Evolutionary conservation across 208 protist genomes (phyloP), one percentile per base, ranked within the genome.

Genomic region (Strigomonas culicis): DNA sequence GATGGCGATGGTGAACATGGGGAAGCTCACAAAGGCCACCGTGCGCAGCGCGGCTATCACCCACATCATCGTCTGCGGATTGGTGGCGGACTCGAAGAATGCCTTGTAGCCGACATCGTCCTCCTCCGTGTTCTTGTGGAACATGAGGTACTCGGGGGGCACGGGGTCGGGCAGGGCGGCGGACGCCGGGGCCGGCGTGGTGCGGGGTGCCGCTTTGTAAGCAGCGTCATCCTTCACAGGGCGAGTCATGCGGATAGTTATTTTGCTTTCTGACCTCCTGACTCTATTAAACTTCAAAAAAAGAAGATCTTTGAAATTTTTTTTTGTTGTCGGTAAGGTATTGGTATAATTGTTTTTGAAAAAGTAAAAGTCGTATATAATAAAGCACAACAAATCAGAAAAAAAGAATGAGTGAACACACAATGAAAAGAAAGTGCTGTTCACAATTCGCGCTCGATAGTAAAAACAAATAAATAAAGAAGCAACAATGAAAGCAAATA

Each of bases 21-120:
- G 74, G 49, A 74, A 70, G 10, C 62, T 49, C 1, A 79, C 59
- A 31, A 74, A 71, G 17, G 68, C 67, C 6, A 63, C 53, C 2
- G 74, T 67, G 47, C 74, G 74, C 21, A 73, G 52, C 47, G 74
- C 66, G n/a, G 24, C 39, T 21, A 67, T 67, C 1, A 79, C 57
- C 36, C 44, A 59, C 0, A 24, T 36, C 25, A 64, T 57, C 13
- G 63, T 73, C 52, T 56, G 41, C 44, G 52, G 53, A 58, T 68
- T 72, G 11, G 74, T 68, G 1, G 63, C 21, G 17, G 49, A 47
- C 32, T 79, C 68, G 11, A 74, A 51, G 4, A 71, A 27, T 1
- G 74, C 30, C 63, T 74, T 74, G 43, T 30, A 66, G 47, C 74
- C 74, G 32, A 74, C 47, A 31, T 69, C 63, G 49, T 79, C 68